Base-by-base conservation (phyloP, 345 rosid species). In the Eucalyptus virginea region DNA sequence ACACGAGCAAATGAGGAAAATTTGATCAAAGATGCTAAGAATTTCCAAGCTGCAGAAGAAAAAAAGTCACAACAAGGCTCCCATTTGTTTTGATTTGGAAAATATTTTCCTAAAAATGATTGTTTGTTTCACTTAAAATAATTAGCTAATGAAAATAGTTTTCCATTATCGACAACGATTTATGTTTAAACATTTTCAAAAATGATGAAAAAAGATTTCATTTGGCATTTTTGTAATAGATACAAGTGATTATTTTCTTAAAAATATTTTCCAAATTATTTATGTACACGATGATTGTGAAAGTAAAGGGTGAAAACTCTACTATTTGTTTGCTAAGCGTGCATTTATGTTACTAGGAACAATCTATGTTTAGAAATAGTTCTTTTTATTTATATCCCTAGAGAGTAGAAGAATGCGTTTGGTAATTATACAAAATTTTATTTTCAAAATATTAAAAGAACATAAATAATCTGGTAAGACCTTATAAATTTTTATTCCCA, bases 371-470 rank as follows among this genome's bases (percentile, higher is more conserved):
- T 52, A 52, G 58, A 52, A 0, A 52, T 52, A 52, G 58, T 52
- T 52, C 26, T 8, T 52, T 52, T 52, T 21, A 52, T 52, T 52
- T 52, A 52, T 21, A 52, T 52, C 26, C 11, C 26, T 52, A 52
- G 58, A 52, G 2, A 52, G 58, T 2, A 19, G 2, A 8, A 52
- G 0, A 52, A 52, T 19, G 1, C 0, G 5, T 52, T 8, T 52
- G 1, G 1, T 52, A 52, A 21, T 0, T 8, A 0, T 0, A 21
- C 26, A 52, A 52, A 52, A 52, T 8, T 52, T 52, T 19, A 52
- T 52, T 21, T 52, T 24, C 58, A 52, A 52, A 52, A 52, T 4
- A 52, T 8, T 52, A 21, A 4, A 52, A 52, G 4, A 52, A 52
- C 58, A 52, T 52, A 52, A 21, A 52, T 21, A 21, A 52, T 52